A percentile compares a stretch with the other conserved stretches of the same genome.
phyloP scores from a whole-genome alignment of 2,329 filamentous ascomycete genomes.

The Aspergillus transmontanensis region DNA sequence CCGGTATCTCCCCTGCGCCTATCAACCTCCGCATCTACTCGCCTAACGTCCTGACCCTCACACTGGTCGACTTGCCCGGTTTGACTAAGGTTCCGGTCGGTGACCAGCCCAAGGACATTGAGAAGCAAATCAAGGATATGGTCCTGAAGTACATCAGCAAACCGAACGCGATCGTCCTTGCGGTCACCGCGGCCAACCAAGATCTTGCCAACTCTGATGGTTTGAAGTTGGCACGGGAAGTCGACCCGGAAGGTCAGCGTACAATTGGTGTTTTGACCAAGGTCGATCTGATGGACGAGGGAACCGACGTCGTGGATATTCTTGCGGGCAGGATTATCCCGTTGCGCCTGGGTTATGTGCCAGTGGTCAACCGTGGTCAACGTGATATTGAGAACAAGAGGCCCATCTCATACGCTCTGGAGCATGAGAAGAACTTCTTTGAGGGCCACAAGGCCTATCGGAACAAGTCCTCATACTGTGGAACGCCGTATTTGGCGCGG shows the following conservation, averaged over 20 bases:
- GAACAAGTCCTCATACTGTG: constrained; percentile 98
- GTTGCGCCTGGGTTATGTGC: constrained; percentile 89
- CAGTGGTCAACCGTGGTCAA: constrained; percentile 96
- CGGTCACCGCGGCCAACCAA: constrained; percentile 94
- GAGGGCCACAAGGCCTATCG: constrained; percentile 98
- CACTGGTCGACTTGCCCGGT: constrained; percentile 92
- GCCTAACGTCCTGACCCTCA: constrained; percentile 94
- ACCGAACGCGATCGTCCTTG: constrained; percentile 95
- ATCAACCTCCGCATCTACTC: constrained; percentile 99
- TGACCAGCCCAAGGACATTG: constrained; percentile 94
- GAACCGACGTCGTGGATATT: constrained; percentile 98
- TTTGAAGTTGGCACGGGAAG: constrained; percentile 91
- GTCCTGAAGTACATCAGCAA: constrained; percentile 98
- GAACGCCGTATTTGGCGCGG: constrained; percentile 92
- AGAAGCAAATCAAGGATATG: constrained; percentile 96
- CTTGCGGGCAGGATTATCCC: constrained; percentile 96
- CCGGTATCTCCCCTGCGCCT: constrained; percentile 91
- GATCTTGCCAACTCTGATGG: constrained; percentile 99
- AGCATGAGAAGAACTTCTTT: constrained; percentile 95
- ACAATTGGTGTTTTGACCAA: constrained; percentile 99
- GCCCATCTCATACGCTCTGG: constrained; percentile 84
- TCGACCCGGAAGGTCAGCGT: constrained; percentile 94
- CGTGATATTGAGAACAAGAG: constrained; percentile 99
- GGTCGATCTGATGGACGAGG: constrained; percentile 98
- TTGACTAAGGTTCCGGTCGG: constrained; percentile 96